Percentiles rank a stretch among this genome's conserved stretches.
phyloP scores from a whole-genome alignment of 225 moss, liverwort and hornwort genomes.

The Neckera pumila region DNA sequence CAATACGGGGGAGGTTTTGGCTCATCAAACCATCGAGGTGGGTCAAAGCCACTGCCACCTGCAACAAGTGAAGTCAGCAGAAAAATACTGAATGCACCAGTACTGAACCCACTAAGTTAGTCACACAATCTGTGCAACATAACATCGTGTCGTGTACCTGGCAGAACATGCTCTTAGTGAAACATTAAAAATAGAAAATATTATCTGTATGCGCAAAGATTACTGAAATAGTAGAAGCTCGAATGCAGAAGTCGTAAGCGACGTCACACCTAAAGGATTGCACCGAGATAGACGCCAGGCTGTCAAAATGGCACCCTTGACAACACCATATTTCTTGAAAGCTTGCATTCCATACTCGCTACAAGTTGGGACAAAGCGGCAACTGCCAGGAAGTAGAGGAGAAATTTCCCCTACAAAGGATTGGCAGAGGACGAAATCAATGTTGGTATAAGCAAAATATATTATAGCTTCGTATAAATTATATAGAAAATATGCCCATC shows the following conservation, averaged over 20 bases:
- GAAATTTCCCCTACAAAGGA: constrained; percentile 68
- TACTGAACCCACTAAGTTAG: neutral
- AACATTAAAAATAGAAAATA: neutral
- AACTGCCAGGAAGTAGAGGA: constrained; percentile 68
- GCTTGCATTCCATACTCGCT: constrained; percentile 93
- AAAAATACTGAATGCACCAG: neutral
- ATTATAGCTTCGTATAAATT: neutral
- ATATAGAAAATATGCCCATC: neutral
- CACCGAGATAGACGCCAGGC: constrained; percentile 73
- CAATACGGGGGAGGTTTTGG: constrained; percentile 43
- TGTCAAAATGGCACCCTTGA: constrained; percentile 77
- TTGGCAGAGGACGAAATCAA: neutral
- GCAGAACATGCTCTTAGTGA: neutral
- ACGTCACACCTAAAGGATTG: constrained; percentile 62
- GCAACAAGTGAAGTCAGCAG: neutral
- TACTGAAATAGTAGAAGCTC: neutral
- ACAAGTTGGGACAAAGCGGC: constrained; percentile 92
- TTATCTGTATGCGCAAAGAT: neutral
- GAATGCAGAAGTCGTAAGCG: neutral
- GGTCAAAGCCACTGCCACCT: constrained; percentile 93
- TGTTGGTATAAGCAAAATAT: neutral
- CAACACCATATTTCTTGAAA: constrained; percentile 71
- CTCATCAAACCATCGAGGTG: constrained; percentile 94
- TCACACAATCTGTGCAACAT: neutral
- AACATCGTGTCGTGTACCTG: neutral